Conservation (phyloP, 352 stramenopile species). For the Globisporangium cederbergense region DNA sequence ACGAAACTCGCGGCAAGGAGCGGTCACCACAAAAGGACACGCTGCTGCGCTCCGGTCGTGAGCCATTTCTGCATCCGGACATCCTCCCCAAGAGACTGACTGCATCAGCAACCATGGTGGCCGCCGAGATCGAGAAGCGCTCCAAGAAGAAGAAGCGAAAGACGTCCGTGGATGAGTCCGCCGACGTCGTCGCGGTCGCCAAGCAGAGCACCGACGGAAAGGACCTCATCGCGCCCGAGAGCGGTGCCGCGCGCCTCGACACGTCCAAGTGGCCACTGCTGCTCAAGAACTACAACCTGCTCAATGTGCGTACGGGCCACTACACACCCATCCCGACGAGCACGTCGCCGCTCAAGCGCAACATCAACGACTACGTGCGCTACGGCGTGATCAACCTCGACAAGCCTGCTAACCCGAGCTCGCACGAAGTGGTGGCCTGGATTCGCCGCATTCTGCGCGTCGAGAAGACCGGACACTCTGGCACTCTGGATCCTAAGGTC, state of each 20-base stretch:
- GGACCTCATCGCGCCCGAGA: constrained; percentile 79
- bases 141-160: constrained; percentile 91
- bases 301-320: constrained; percentile 98
- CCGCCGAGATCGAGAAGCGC: constrained; percentile 75
- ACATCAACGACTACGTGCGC: constrained; percentile 96
- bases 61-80: constrained; percentile 17
- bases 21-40: not conserved
- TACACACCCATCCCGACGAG: constrained; percentile 99
- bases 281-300: constrained; percentile 99
- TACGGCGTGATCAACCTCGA: constrained; percentile 99
- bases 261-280: constrained; percentile 98
- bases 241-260: constrained; percentile 89
- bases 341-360: constrained; percentile 95
- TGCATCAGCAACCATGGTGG: constrained; percentile 36
- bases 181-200: not conserved
- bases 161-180: constrained; percentile 36
- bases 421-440: constrained; percentile 99
- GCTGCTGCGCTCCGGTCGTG: not conserved
- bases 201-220: constrained; percentile 26
- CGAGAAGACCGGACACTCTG: constrained; percentile 99
- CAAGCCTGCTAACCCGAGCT: constrained; percentile 99
- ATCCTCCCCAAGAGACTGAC: constrained; percentile 1
- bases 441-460: constrained; percentile 99
- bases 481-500: constrained; percentile 99
- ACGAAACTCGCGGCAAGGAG: constrained; percentile 12